Percentiles rank a stretch among this genome's conserved stretches.
Conservation (phyloP, 495 filamentous ascomycete species). For the Sordaria brevicollis region DNA sequence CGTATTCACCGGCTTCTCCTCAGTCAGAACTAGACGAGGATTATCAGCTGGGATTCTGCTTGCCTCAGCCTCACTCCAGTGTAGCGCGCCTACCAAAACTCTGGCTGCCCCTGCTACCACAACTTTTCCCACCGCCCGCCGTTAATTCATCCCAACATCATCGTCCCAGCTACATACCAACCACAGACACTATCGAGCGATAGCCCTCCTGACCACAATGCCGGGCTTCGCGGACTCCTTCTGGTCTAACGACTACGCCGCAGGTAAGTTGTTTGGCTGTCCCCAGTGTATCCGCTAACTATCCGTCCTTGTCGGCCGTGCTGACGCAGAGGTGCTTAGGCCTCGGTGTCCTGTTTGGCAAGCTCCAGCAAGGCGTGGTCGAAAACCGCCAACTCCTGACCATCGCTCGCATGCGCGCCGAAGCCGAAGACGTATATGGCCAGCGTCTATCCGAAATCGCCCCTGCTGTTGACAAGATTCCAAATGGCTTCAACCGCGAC, state of each 20-base stretch:
- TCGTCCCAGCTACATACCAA: not conserved
- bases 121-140: not conserved
- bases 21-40: not conserved
- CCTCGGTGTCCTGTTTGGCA: conserved; percentile 89
- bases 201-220: conserved; percentile 38
- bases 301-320: conserved; percentile 4
- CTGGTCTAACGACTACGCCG: conserved; percentile 90
- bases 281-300: not conserved
- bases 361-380: conserved; percentile 89
- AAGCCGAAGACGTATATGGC: conserved; percentile 88
- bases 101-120: conserved; percentile 13
- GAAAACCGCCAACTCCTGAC: conserved; percentile 92
- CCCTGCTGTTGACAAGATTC: conserved; percentile 68
- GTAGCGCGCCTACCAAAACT: conserved; percentile 7
- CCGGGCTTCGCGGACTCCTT: conserved; percentile 88
- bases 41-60: conserved; percentile 8
- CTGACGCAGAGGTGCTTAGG: conserved; percentile 36
- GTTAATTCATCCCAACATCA: not conserved
- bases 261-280: conserved; percentile 42
- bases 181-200: conserved; percentile 1
- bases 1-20: not conserved
- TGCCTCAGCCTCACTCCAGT: conserved; percentile 17
- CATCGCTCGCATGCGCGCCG: conserved; percentile 87
- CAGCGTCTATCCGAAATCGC: conserved; percentile 71
- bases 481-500: conserved; percentile 81